These are phyloP conservation scores for Hypoxylon sp. DNA, from an alignment of 2,329 filamentous ascomycete species.

Conservation along the genomic window DNA sequence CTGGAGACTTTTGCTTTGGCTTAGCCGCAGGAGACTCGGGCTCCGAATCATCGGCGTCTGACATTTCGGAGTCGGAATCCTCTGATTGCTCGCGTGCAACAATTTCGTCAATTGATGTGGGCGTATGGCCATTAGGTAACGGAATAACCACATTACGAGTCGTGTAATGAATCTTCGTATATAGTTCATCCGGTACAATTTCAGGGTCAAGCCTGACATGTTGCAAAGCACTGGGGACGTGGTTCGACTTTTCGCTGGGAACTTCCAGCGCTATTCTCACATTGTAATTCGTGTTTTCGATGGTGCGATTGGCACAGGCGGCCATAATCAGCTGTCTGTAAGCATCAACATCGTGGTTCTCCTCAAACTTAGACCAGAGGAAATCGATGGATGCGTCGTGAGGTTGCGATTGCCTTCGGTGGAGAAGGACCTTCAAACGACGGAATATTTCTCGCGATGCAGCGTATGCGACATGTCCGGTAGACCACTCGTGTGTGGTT, in stretches of 20 bases:
- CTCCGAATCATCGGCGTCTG: not conserved
- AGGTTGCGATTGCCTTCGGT: not conserved
- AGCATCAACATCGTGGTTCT: constrained; percentile 43
- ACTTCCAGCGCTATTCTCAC: constrained; percentile 49
- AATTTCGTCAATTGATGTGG: no score
- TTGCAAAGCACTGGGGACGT: constrained; percentile 30
- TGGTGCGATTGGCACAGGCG: constrained; percentile 46
- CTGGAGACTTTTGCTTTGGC: not conserved
- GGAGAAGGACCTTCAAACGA: constrained; percentile 45
- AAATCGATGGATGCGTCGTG: constrained; percentile 11
- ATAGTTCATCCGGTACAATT: constrained; percentile 39
- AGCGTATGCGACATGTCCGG: constrained; percentile 47
- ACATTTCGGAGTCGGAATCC: not conserved
- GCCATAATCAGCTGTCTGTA: constrained; percentile 47
- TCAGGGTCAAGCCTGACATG: not conserved
- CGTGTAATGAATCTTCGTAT: not conserved
- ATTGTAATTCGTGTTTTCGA: constrained; percentile 43
- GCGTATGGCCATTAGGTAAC: constrained; percentile 5
- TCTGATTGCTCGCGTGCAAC: not conserved
- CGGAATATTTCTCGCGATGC: constrained; percentile 49
- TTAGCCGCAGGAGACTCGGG: not conserved
- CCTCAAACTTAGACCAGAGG: constrained; percentile 46
- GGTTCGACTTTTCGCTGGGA: constrained; percentile 44
- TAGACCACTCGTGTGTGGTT: constrained; percentile 38
- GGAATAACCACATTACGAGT: not conserved